Conservation (phyloP, 805 yeast species). For the Candida boleticola region DNA sequence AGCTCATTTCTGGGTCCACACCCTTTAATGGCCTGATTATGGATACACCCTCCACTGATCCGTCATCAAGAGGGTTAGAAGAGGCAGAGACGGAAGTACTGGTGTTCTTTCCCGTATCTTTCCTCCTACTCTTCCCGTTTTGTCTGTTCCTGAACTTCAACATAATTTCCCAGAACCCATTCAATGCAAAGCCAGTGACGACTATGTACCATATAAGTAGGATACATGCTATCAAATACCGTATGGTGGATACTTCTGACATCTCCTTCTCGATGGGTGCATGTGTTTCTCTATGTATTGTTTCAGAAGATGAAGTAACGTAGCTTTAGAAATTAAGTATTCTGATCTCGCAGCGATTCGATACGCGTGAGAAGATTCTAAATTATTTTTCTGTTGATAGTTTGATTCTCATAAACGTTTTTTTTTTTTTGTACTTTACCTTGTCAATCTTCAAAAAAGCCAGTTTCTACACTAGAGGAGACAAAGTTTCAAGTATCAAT, state of each 20-base stretch:
- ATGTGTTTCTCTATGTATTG: too few relatives aligned
- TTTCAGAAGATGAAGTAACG: too few relatives aligned
- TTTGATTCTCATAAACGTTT: too few relatives aligned
- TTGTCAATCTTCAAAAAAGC: too few relatives aligned
- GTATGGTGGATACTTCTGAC: not conserved
- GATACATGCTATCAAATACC: conserved; percentile 13
- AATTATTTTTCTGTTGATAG: too few relatives aligned
- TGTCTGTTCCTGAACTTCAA: conserved; percentile 21
- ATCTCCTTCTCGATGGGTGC: too few relatives aligned
- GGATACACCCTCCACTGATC: conserved; percentile 50
- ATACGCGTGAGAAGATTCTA: too few relatives aligned
- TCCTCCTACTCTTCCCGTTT: conserved; percentile 3
- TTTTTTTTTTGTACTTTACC: too few relatives aligned
- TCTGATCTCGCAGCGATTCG: too few relatives aligned
- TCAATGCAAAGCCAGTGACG: conserved; percentile 33
- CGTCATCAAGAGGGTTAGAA: not conserved
- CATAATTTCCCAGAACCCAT: conserved; percentile 40
- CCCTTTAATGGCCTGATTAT: conserved; percentile 84
- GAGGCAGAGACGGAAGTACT: not conserved
- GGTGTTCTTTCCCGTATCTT: not conserved
- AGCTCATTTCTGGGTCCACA: conserved; percentile 68
- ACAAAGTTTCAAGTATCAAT: too few relatives aligned
- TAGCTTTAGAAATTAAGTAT: too few relatives aligned
- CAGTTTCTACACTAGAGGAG: too few relatives aligned
- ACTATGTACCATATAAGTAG: conserved; percentile 39